Conservation (phyloP, 805 yeast genomes). For the Pichia exigua region DNA sequence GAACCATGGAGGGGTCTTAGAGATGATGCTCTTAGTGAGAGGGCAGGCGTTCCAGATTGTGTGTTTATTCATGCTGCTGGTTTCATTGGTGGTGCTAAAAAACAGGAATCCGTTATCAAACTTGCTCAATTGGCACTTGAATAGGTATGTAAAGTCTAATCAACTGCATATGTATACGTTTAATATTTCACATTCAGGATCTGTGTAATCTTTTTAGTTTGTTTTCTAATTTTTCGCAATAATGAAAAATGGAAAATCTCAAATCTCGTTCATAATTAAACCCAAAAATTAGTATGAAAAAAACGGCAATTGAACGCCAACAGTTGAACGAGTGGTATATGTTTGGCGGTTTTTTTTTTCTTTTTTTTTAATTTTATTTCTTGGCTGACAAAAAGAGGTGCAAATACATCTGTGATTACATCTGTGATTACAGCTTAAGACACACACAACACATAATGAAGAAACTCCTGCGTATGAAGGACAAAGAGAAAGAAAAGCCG, state of each 20-base stretch:
- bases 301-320: background rate
- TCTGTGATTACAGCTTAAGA: background rate
- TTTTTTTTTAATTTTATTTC: too few relatives aligned
- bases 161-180: too few relatives aligned
- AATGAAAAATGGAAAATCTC: too few relatives aligned
- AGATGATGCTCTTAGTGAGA: slow-evolving; percentile 69
- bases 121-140: slow-evolving; percentile 45
- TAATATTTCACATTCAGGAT: too few relatives aligned
- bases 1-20: slow-evolving; percentile 93
- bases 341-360: too few relatives aligned
- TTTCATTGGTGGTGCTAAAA: slow-evolving; percentile 89
- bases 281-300: background rate
- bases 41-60: slow-evolving; percentile 79
- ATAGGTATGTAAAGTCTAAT: background rate
- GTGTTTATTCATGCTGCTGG: slow-evolving; percentile 95
- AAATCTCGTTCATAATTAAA: background rate
- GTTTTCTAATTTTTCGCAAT: too few relatives aligned
- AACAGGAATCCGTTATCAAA: slow-evolving; percentile 67
- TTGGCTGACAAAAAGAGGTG: background rate
- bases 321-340: background rate
- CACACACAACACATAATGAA: background rate
- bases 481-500: background rate
- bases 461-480: slow-evolving; percentile 3
- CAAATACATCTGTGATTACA: too few relatives aligned
- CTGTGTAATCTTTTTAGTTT: background rate